phyloP scores from a whole-genome alignment of 345 rosid genomes.

The Populus nigra region DNA sequence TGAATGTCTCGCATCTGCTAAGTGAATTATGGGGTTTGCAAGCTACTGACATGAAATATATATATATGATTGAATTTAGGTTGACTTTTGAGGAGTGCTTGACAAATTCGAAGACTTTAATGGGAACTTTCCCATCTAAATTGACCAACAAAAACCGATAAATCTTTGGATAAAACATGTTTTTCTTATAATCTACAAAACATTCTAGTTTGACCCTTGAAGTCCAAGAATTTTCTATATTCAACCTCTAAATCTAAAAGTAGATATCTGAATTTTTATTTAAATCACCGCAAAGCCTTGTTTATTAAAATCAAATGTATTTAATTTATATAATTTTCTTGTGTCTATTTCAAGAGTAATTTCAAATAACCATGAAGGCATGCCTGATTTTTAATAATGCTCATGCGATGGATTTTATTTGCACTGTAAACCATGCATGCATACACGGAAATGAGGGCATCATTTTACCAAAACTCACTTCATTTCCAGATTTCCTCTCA shows the following conservation, averaged over 20 bases:
- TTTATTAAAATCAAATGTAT: too few species aligned
- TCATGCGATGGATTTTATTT: too few species aligned
- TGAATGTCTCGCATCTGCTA: neutral
- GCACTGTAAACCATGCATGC: neutral
- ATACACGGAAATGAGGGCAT: neutral
- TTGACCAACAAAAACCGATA: neutral
- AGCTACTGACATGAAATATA: neutral
- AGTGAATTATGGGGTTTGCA: neutral
- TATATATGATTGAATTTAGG: neutral
- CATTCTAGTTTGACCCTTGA: neutral
- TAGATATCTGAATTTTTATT: too few species aligned
- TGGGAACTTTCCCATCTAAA: neutral
- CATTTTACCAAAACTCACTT: neutral
- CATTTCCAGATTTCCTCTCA: neutral
- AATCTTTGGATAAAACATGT: neutral
- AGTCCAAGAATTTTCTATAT: neutral
- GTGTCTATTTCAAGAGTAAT: too few species aligned
- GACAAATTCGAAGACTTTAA: too few species aligned
- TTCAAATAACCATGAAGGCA: too few species aligned
- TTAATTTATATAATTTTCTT: too few species aligned
- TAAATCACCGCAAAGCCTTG: too few species aligned
- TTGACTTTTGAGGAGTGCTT: neutral
- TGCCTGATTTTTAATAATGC: too few species aligned
- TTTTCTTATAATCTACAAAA: neutral
- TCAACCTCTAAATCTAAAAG: too few species aligned